Evolutionary conservation across 805 yeast species (phyloP), one percentile per base, ranked within the genome.

Genomic region (Ogataea degrootiae): DNA sequence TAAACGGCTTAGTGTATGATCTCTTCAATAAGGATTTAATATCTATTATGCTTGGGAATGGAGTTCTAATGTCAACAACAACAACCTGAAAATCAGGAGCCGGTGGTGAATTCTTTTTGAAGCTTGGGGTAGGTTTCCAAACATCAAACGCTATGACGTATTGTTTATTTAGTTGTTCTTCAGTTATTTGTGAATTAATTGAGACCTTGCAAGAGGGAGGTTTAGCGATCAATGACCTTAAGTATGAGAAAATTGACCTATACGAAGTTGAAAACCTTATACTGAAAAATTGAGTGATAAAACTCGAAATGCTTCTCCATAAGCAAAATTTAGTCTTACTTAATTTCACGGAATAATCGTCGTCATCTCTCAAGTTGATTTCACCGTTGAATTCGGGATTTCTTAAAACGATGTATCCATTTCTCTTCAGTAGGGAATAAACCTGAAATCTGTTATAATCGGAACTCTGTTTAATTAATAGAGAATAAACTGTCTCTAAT

Each of bases 91-190:
- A 91, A 62, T 91, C 91, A 1, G 97, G 96, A 2, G 59, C 41
- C 0, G 84, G 81, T 0, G 96, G 95, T 21, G 60, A 57, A 34
- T 79, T 81, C 56, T 89, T 89, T 49, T 82, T 82, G 68, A 86
- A 91, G 3, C 70, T 66, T 0, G 86, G 74, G 2, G 74, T 70
- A 2, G 98, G 97, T 61, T 87, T 89, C 96, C 97, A 91, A 3
- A 87, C 86, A 57, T 85, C 74, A 56, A 72, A 90, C 0, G 77
- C 69, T 3, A 85, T 66, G 5, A 60, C 47, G 36, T 49, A 59
- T 54, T 38, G 60, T 57, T 44, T 49, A 53, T 3, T 63, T 52
- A 47, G 57, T 63, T 22, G 49, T 46, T 38, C 23, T 41, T 44
- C 1, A 34, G 15, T 9, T 49, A 53, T 12, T n/a, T 33, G 19